phyloP scores from a whole-genome alignment of 306 rosid genomes.

The Castanea sativa region DNA sequence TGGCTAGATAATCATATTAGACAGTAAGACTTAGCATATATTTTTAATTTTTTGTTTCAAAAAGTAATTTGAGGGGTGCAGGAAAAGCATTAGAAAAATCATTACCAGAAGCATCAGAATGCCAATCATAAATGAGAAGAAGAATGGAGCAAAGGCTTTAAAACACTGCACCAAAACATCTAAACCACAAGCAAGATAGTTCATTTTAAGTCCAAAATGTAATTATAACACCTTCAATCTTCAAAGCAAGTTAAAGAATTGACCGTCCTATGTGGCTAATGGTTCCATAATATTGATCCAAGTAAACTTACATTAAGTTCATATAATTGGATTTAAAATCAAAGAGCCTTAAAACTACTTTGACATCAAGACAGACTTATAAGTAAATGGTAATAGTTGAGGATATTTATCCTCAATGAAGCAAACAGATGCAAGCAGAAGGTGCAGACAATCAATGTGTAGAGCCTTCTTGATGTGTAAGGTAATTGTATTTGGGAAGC shows the following conservation, averaged over 20 bases:
- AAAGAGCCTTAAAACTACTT: too few relatives aligned
- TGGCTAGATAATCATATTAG: too few relatives aligned
- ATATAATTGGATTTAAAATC: neutral
- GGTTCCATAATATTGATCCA: neutral
- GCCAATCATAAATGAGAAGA: neutral
- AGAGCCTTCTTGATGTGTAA: slow-evolving; percentile 25
- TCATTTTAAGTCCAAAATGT: slow-evolving; percentile 21
- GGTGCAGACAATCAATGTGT: slow-evolving; percentile 17
- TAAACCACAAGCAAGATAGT: slow-evolving; percentile 14
- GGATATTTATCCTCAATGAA: slow-evolving; percentile 36
- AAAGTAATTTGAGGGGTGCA: too few relatives aligned
- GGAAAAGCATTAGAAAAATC: neutral
- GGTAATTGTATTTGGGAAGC: slow-evolving; percentile 13
- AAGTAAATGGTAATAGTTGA: slow-evolving; percentile 2
- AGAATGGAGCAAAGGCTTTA: slow-evolving; percentile 6
- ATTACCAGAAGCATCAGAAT: neutral
- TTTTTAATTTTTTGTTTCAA: too few relatives aligned
- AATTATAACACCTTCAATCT: neutral
- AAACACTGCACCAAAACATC: neutral
- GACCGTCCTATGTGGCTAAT: slow-evolving; percentile 12
- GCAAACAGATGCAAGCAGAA: slow-evolving; percentile 14
- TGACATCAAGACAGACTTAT: neutral
- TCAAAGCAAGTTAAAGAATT: neutral
- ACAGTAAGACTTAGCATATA: neutral
- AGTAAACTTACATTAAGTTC: neutral